phyloP scores from a whole-genome alignment of 75 land plant genomes.

The Pinus albicaulis region DNA sequence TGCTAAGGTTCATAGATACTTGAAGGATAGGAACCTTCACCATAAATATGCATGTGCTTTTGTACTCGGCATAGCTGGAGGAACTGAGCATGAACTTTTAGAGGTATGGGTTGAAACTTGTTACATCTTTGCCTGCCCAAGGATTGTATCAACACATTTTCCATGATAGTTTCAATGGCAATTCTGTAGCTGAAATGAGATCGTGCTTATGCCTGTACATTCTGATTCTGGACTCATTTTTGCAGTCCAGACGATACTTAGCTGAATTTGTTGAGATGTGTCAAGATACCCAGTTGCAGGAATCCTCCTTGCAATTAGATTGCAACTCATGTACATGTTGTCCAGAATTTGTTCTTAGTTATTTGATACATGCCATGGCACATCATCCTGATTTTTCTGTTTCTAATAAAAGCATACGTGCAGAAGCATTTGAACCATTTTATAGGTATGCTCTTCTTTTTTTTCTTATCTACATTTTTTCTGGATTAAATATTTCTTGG shows the following conservation, averaged over 20 bases:
- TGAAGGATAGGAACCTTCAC: slow-evolving; percentile 68
- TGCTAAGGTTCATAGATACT: slow-evolving; percentile 68
- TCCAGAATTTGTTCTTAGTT: slow-evolving; percentile 71
- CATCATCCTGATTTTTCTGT: slow-evolving; percentile 69
- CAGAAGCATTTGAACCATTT: slow-evolving; percentile 52
- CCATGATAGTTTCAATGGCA: background rate
- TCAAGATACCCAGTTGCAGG: slow-evolving; percentile 37
- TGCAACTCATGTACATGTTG: slow-evolving; percentile 23
- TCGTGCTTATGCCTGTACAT: background rate
- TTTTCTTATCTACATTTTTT: background rate
- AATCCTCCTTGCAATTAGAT: slow-evolving; percentile 12
- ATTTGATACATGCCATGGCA: slow-evolving; percentile 80
- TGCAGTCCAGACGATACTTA: slow-evolving; percentile 61
- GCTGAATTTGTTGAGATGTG: slow-evolving; percentile 67
- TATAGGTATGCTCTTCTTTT: slow-evolving; percentile 45
- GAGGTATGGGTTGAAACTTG: slow-evolving; percentile 38
- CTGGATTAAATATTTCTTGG: background rate
- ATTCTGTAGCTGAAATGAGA: background rate
- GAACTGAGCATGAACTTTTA: slow-evolving; percentile 35
- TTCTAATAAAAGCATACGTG: slow-evolving; percentile 47
- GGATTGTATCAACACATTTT: background rate
- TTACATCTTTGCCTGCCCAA: background rate
- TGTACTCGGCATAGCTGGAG: slow-evolving; percentile 32
- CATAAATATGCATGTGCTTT: slow-evolving; percentile 89
- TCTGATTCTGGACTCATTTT: background rate